phyloP scores from a whole-genome alignment of 495 filamentous ascomycete genomes.

The Margaritispora aquatica region DNA sequence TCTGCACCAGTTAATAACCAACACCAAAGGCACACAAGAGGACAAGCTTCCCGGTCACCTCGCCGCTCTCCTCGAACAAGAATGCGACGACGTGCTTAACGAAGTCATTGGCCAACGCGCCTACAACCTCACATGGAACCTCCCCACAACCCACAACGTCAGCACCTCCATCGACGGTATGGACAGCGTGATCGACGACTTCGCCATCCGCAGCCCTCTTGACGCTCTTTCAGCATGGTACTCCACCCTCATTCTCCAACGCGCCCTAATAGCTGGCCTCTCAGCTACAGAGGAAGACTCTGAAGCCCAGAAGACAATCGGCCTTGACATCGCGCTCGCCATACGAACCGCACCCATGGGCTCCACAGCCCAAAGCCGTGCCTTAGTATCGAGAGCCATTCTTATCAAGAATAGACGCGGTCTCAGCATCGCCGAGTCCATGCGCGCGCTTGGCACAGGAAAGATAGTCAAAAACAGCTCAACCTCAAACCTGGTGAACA shows the following conservation, averaged over 20 bases:
- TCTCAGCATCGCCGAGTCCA: conserved; percentile 46
- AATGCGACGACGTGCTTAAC: conserved; percentile 74
- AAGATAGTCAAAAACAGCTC: conserved; percentile 15
- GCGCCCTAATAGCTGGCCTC: conserved; percentile 56
- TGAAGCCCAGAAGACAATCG: conserved; percentile 35
- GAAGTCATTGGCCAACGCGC: conserved; percentile 75
- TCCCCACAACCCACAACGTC: conserved; percentile 59
- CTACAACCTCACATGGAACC: conserved; percentile 88
- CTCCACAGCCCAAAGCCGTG: conserved; percentile 68
- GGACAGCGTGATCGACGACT: conserved; percentile 80
- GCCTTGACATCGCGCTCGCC: conserved; percentile 59
- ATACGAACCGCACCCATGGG: conserved; percentile 70
- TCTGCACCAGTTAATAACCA: conserved; percentile 52
- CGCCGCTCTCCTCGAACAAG: conserved; percentile 61
- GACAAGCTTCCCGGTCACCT: conserved; percentile 75
- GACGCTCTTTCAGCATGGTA: conserved; percentile 91
- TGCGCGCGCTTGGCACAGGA: conserved; percentile 43
- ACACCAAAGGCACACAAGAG: conserved; percentile 39
- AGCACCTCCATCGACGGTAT: conserved; percentile 60
- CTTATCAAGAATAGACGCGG: conserved; percentile 47
- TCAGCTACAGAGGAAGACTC: conserved; percentile 29
- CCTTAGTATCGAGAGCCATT: conserved; percentile 66
- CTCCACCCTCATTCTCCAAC: conserved; percentile 70
- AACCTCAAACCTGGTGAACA: conserved; percentile 10
- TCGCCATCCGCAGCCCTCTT: conserved; percentile 77